A percentile compares a stretch with the other conserved stretches of the same genome.
These are phyloP conservation scores for Biscogniauxia mediterranea DNA, from an alignment of 2,329 filamentous ascomycete genomes.

Conservation along the genomic window DNA sequence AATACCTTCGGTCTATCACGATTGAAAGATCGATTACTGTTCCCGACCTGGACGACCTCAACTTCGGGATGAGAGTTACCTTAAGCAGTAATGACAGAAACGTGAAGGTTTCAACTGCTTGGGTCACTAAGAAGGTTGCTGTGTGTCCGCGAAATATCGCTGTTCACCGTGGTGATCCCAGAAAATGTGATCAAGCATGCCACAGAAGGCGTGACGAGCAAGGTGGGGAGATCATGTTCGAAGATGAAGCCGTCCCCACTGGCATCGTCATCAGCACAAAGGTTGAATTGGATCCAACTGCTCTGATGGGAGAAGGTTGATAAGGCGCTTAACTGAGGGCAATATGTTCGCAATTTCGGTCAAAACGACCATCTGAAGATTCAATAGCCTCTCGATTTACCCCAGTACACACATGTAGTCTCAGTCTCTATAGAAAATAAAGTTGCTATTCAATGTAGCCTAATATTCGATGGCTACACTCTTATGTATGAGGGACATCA, in stretches of 20 bases:
- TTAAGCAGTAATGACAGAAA: neutral
- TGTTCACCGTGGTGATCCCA: constrained; percentile 20
- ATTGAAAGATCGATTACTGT: constrained; percentile 1
- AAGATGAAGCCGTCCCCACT: constrained; percentile 4
- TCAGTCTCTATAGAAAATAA: too few relatives aligned
- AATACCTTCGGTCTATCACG: constrained; percentile 24
- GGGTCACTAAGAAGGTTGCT: constrained; percentile 40
- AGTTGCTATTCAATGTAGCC: too few relatives aligned
- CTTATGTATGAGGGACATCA: too few relatives aligned
- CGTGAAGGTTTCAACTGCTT: constrained; percentile 4
- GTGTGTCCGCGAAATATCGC: constrained; percentile 31
- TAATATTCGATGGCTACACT: too few relatives aligned
- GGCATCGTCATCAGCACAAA: constrained; percentile 6
- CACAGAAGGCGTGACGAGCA: neutral
- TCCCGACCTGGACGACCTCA: neutral
- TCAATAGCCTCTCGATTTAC: too few relatives aligned
- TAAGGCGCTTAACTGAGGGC: too few relatives aligned
- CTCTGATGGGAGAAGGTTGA: neutral
- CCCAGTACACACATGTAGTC: too few relatives aligned
- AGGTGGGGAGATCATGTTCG: neutral
- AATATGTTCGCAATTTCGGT: too few relatives aligned
- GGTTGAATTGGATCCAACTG: neutral
- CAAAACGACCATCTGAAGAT: too few relatives aligned
- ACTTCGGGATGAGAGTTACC: too few relatives aligned
- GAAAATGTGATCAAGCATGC: constrained; percentile 16